Evolutionary conservation across 192 early-diverging fungal genomes (phyloP).

Genomic region (Rhizophagus sp.): DNA sequence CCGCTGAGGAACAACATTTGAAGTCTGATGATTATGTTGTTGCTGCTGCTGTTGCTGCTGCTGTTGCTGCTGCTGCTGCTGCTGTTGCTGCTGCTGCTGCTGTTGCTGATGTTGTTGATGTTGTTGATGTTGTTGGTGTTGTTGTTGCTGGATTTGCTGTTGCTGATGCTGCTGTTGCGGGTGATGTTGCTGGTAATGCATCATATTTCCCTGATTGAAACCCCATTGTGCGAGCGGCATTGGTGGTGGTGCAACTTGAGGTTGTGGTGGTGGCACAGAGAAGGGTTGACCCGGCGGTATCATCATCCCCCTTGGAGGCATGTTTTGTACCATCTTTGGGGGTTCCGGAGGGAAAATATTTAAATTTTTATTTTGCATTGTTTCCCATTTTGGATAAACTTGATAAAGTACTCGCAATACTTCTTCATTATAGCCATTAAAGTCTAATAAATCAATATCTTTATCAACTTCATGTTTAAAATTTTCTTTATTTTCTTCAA

Average conservation of each 20-base stretch:
- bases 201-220: not conserved
- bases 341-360: not conserved
- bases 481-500: constrained; percentile 12
- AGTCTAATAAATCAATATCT: not conserved
- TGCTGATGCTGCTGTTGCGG: not conserved
- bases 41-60: not conserved
- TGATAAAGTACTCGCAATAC: not conserved
- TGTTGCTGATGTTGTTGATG: not conserved
- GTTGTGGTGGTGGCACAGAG: not conserved
- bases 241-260: not conserved
- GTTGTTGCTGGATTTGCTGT: not conserved
- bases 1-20: not conserved
- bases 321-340: not conserved
- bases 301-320: not conserved
- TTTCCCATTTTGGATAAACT: not conserved
- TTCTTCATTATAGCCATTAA: not conserved
- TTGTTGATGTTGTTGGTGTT: not conserved
- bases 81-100: not conserved
- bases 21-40: not conserved
- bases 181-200: not conserved
- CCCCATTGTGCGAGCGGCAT: not conserved
- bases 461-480: not conserved
- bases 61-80: not conserved
- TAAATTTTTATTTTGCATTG: not conserved
- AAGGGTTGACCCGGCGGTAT: not conserved